These are phyloP conservation scores for Huntiella omanensis DNA, from an alignment of 2,329 filamentous ascomycete species.

Conservation along the genomic window DNA sequence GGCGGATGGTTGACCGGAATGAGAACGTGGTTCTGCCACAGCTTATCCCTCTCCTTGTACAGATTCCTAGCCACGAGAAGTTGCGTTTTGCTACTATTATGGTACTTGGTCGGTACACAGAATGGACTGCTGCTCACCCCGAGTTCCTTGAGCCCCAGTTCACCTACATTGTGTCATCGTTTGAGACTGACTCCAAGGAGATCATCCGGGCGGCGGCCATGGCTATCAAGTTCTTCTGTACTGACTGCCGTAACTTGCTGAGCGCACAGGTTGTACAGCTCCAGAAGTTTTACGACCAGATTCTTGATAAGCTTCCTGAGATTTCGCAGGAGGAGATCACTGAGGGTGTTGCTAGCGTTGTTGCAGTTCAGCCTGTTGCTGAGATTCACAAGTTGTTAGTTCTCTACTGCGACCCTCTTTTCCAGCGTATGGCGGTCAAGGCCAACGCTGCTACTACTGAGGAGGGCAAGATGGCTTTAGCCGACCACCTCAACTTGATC, in stretches of 20 bases:
- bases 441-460: conserved; percentile 74
- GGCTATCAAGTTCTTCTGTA: conserved; percentile 93
- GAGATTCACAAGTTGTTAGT: conserved; percentile 76
- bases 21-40: conserved; percentile 76
- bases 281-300: conserved; percentile 79
- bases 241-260: conserved; percentile 76
- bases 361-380: conserved; percentile 64
- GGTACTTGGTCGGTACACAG: conserved; percentile 89
- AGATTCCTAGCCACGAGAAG: conserved; percentile 91
- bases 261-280: conserved; percentile 69
- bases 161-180: conserved; percentile 86
- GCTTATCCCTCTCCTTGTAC: conserved; percentile 81
- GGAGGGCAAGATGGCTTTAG: conserved; percentile 66
- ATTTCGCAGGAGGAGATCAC: conserved; percentile 90
- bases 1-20: conserved; percentile 81
- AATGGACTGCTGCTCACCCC: conserved; percentile 90
- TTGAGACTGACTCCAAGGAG: conserved; percentile 73
- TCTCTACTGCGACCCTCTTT: conserved; percentile 79
- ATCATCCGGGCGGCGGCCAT: conserved; percentile 82
- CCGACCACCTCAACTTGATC: conserved; percentile 81
- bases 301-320: conserved; percentile 69
- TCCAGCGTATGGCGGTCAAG: conserved; percentile 67
- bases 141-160: conserved; percentile 86
- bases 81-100: conserved; percentile 97
- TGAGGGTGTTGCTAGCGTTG: conserved; percentile 81